A percentile compares a stretch with the other conserved stretches of the same genome.
Evolutionary conservation across 2,329 filamentous ascomycete genomes (phyloP).

Genomic region (Chrysoporthe puriensis): DNA sequence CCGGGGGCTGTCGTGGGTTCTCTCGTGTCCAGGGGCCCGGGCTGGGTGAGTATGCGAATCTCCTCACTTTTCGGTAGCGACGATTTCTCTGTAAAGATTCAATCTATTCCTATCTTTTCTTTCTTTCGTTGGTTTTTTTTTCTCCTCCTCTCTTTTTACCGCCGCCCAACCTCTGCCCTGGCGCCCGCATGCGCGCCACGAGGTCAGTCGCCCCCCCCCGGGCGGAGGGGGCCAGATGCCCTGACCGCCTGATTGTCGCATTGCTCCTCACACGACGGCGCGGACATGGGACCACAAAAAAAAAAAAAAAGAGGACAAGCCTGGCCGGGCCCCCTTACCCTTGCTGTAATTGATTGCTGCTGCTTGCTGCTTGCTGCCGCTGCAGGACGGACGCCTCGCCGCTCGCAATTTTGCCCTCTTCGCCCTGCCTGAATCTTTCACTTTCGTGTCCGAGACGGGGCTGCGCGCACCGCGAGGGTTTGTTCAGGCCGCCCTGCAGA

Average conservation of each 20-base stretch:
- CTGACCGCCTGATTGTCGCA: slow-evolving; percentile 2
- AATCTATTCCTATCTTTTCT: background rate
- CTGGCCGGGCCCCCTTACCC: background rate
- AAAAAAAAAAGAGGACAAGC: background rate
- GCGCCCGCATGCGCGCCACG: background rate
- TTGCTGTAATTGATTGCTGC: background rate
- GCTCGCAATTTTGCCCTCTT: background rate
- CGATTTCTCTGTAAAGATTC: no score
- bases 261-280: background rate
- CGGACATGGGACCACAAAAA: slow-evolving; percentile 1
- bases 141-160: background rate
- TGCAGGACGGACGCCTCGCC: no score
- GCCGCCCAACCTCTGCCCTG: background rate
- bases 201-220: background rate
- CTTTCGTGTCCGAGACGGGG: no score
- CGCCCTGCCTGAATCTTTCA: no score
- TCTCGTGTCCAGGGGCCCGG: no score
- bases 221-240: background rate
- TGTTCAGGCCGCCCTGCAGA: background rate
- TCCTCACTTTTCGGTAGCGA: no score
- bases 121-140: background rate
- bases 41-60: no score
- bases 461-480: no score
- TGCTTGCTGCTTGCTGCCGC: no score
- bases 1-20: no score